Base-by-base conservation (phyloP, 805 yeast genomes). In the Danielozyma ontarioensis region DNA sequence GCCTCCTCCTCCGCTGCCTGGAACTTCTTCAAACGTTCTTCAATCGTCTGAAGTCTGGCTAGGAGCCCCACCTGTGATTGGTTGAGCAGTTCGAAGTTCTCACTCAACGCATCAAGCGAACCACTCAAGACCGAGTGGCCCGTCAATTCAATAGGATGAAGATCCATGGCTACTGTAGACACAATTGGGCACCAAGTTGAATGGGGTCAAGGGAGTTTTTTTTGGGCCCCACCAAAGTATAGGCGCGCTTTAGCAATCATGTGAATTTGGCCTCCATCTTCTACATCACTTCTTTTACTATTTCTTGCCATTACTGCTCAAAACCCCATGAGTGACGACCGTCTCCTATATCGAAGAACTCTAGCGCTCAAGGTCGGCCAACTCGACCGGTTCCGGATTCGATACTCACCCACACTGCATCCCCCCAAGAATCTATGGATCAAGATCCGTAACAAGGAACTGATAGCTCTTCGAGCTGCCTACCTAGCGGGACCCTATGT, bases 401-500 rank as follows among this genome's bases (percentile, higher is more conserved):
- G 67, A 4, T 80, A 74, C 41, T 60, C 68, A 10, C 70, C 79
- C 14, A 31, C 45, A 12, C 23, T 37, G 2, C 32, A 30, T 11
- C 53, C 51, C 11, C 61, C 58, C 4, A 23, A 36, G 6, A 53
- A 47, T 25, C 41, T 67, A 6, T 79, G 74, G 70, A 56, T 83
- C 15, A 72, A 75, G 34, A 73, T 89, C 25, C 77, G 75, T 48
- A 89, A 89, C 57, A 64, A 61, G 3, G 96, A 88, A 54, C 74
- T 76, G 42, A 61, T 84, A 3, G 71, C 93, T 1, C 53, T 86
- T 44, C 59, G 95, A 18, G 94, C 97, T 0, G 83, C 95, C 1
- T 86, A 80, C 47, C 57, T 93, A 28, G 80, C 89, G 1, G 98
- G 97, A 0, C 98, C 98, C 0, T 90, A 78, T 51, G 68, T 85